Evolutionary conservation across 179 eudicot genomes (phyloP), one percentile per base, ranked within the genome.

Genomic region (Silene noctiflora): DNA sequence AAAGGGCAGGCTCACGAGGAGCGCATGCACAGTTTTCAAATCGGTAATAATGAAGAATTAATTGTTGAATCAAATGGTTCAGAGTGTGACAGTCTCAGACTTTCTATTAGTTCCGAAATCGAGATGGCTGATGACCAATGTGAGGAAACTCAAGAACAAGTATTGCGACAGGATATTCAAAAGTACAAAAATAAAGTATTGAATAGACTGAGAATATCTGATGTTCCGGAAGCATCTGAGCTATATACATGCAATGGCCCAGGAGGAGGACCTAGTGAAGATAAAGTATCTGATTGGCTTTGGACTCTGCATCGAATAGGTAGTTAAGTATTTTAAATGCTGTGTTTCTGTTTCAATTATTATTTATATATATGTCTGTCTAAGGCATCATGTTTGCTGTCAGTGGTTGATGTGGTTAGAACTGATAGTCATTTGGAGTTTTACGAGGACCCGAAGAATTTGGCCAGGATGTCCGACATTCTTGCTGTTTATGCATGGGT

Each of bases 401-500:
- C 91, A 94, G 99, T 95, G 80, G 99, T 95, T 80, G 99, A 95
- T 83, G 99, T 95, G 81, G 99, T 95, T 33, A 88, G 99, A 89
- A 95, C 99, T 35, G 99, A 95, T 81, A 87, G 89, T 82, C 97
- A 95, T 80, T 92, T 95, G 48, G 95, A 93, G 69, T 95, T 95
- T 76, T 95, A 93, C 55, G 96, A 88, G 83, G 95, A 95, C 79
- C 83, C 89, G 21, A 91, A 88, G 84, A 95, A 95, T 87, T 86
- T 95, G 81, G 97, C 99, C 71, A 87, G 99, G 79, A 93, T 95
- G 99, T 93, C 99, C 3, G 99, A 95, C 86, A 95, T 95, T 79
- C 99, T 95, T 79, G 99, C 99, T 79, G 99, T 95, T 75, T 95
- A 95, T 87, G 99, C 99, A 35, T 95, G 96, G 99, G 91, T 95